Evolutionary conservation across 805 yeast genomes (phyloP), one percentile per base, ranked within the genome.

Genomic region (Ogataea polymorpha): DNA sequence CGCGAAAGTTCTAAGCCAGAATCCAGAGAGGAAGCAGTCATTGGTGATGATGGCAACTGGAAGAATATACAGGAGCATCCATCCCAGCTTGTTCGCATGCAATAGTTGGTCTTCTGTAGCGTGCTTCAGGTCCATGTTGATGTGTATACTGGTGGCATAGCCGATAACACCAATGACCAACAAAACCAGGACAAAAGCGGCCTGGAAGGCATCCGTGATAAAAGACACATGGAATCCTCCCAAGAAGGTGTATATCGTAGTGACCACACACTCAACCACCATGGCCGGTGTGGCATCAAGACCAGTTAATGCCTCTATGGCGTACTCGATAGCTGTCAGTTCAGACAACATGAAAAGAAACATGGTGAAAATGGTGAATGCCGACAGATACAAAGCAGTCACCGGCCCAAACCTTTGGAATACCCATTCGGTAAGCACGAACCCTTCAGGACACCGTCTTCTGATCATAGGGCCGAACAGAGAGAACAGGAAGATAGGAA

Each of bases 371-470:
- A 90, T 75, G 1, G 96, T 87, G 62, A 89, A 86, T 33, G 79
- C 79, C 11, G 95, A 82, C 33, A 90, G 64, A 52, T 87, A 86
- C 50, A 87, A 66, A 1, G 87, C 84, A 3, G 95, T 72, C 12
- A 82, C 63, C 5, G 71, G 58, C 2, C 96, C 97, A 59, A 74
- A 90, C 51, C 96, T 70, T 34, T 77, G 77, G 56, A 86, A 76
- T n/a, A 87, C 91, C 97, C 97, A 90, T 59, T 90, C 96, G 4
- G 96, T 88, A 51, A 90, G 67, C 20, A 90, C 89, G 60, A 90
- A 90, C 3, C 96, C 97, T 7, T 86, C 78, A 0, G 97, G 97
- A 52, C 95, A 86, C 51, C 75, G 74, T 44, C 69, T 74, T 49
- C 96, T 71, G 44, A 90, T 81, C 8, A 79, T 58, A 1, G 97